Conservation (phyloP, 768 basidiomycete species). For the Leccinellum rugosiceps region DNA sequence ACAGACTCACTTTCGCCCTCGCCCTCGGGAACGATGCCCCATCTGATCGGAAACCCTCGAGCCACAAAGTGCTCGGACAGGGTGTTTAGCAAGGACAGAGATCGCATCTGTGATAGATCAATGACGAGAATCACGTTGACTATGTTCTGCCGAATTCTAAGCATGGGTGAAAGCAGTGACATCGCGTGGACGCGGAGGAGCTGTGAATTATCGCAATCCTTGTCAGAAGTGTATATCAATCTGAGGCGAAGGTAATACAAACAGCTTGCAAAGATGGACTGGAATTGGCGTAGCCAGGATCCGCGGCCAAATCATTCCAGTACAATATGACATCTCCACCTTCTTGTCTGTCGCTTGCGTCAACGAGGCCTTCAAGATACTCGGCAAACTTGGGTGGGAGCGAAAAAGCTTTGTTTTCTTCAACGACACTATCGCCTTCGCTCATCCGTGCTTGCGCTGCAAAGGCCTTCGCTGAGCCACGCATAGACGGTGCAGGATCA, state of each 20-base stretch:
- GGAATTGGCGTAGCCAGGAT: conserved; percentile 59
- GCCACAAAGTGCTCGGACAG: conserved; percentile 69
- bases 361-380: conserved; percentile 69
- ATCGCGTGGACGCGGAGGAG: conserved; percentile 22
- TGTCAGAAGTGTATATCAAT: background rate
- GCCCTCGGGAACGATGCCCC: conserved; percentile 78
- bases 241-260: conserved; percentile 16
- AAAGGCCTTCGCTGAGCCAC: conserved; percentile 11
- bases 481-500: background rate
- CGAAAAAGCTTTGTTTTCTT: conserved; percentile 76
- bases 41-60: conserved; percentile 72
- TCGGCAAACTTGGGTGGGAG: conserved; percentile 41
- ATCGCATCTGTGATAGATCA: conserved; percentile 66
- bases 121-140: conserved; percentile 81
- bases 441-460: background rate
- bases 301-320: conserved; percentile 91
- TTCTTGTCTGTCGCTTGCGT: conserved; percentile 84
- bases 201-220: conserved; percentile 14
- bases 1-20: conserved; percentile 37
- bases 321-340: conserved; percentile 72
- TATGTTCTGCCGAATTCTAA: conserved; percentile 74
- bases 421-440: conserved; percentile 43
- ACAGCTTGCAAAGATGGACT: conserved; percentile 50
- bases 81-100: conserved; percentile 59
- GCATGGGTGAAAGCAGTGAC: conserved; percentile 73